Evolutionary conservation across 805 yeast genomes (phyloP), one percentile per base, ranked within the genome.

Genomic region (Torulaspora maleeae): DNA sequence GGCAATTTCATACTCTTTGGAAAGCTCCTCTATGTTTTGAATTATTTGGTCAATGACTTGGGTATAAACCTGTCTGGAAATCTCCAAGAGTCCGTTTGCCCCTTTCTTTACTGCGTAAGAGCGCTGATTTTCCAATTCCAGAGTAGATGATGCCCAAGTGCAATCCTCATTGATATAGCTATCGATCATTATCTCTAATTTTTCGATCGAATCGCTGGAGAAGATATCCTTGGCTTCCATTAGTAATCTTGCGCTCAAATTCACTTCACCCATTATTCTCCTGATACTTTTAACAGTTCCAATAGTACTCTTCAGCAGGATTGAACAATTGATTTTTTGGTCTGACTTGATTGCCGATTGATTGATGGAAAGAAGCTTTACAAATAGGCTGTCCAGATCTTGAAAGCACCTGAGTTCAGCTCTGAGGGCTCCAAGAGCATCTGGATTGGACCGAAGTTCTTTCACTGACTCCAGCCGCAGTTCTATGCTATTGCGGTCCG

Each of bases 91-190:
- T 0, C 79, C 79, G 53, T 75, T 74, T 2, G 59, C 52, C 0
- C 76, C 77, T 29, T 69, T 56, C 47, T 63, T 73, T 0, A 74
- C 70, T 0, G 78, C 77, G 55, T 69, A 72, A 24, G 71, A 63
- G 48, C 64, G 63, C 45, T 74, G 78, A 48, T 72, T 73, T 49
- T 66, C 69, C 28, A 74, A 50, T 38, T 74, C 75, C 4, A 71
- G 48, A 1, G 69, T 55, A 1, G 66, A 57, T 0, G 55, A 54
- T 0, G 74, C 76, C 76, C 75, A 71, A 2, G 46, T 41, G 40
- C 73, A 68, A 47, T 73, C 77, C 28, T 70, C 74, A 50, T 72
- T 74, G 6, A 74, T 65, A 27, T 53, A 58, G 2, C 54, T 54
- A 37, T 68, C 47, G 1, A 74, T 69, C 5, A 58, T 5, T 0